A percentile compares a stretch with the other conserved stretches of the same genome.
Evolutionary conservation across 345 rosid genomes (phyloP).

Genomic region (Hevea brasiliensis): DNA sequence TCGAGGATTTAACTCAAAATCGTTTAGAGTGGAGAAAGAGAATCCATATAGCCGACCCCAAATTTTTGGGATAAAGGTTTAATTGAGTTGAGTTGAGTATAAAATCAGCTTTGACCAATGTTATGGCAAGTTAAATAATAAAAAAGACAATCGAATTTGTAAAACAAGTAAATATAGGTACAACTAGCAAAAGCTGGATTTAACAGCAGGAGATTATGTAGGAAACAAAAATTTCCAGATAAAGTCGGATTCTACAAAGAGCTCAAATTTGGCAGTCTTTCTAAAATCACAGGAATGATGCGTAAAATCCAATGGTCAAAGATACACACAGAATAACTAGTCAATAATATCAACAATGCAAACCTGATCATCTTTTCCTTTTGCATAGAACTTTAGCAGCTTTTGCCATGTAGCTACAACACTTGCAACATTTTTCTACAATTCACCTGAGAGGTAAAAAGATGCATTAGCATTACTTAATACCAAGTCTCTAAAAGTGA

Average conservation of each 20-base stretch:
- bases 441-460: conserved; percentile 49
- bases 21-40: too few relatives aligned
- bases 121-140: neutral
- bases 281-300: neutral
- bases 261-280: neutral
- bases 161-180: neutral
- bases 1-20: too few relatives aligned
- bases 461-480: neutral
- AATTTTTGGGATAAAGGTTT: too few relatives aligned
- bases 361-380: conserved; percentile 81
- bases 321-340: neutral
- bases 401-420: conserved; percentile 57
- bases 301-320: neutral
- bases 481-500: neutral
- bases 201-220: neutral
- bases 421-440: conserved; percentile 43
- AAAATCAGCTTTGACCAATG: neutral
- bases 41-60: too few relatives aligned
- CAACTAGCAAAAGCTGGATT: neutral
- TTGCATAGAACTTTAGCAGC: conserved; percentile 58
- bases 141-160: neutral
- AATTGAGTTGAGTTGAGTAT: too few relatives aligned
- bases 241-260: neutral
- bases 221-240: neutral
- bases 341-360: conserved; percentile 25